A percentile compares a stretch with the other conserved stretches of the same genome.
These are phyloP conservation scores for Lachnellula occidentalis DNA, from an alignment of 2,329 filamentous ascomycete species.

Conservation along the genomic window DNA sequence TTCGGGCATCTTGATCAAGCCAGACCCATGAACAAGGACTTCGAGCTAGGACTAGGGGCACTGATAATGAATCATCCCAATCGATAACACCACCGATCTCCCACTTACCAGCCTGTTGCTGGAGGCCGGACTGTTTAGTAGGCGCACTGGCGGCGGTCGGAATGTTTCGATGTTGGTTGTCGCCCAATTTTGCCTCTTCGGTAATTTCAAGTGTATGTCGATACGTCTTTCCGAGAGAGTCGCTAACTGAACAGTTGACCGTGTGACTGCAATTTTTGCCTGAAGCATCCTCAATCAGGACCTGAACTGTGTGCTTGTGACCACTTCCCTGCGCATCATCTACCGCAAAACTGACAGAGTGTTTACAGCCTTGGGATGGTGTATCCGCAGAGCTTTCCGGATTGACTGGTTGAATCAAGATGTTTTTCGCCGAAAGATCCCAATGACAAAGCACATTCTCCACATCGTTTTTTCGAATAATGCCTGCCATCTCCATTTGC, in stretches of 20 bases:
- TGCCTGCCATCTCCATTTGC: constrained; percentile 12
- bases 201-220: not conserved
- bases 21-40: constrained; percentile 17
- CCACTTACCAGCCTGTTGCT: too few species aligned
- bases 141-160: too few species aligned
- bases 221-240: not conserved
- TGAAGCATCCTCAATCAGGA: not conserved
- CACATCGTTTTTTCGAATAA: constrained; percentile 4
- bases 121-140: too few species aligned
- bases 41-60: constrained; percentile 11
- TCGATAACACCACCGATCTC: constrained; percentile 16
- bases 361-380: not conserved
- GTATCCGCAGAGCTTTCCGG: too few species aligned
- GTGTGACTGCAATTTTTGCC: not conserved
- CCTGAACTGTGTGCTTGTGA: not conserved
- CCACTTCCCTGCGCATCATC: not conserved
- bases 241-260: not conserved
- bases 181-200: too few species aligned
- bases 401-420: constrained; percentile 1
- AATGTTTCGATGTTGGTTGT: too few species aligned
- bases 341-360: not conserved
- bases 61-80: constrained; percentile 17
- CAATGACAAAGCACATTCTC: constrained; percentile 15
- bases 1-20: constrained; percentile 4
- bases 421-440: constrained; percentile 16